Percentiles rank a stretch among this genome's conserved stretches.
These are phyloP conservation scores for Aspergillus proliferans DNA, from an alignment of 2,329 filamentous ascomycete genomes.

Conservation along the genomic window DNA sequence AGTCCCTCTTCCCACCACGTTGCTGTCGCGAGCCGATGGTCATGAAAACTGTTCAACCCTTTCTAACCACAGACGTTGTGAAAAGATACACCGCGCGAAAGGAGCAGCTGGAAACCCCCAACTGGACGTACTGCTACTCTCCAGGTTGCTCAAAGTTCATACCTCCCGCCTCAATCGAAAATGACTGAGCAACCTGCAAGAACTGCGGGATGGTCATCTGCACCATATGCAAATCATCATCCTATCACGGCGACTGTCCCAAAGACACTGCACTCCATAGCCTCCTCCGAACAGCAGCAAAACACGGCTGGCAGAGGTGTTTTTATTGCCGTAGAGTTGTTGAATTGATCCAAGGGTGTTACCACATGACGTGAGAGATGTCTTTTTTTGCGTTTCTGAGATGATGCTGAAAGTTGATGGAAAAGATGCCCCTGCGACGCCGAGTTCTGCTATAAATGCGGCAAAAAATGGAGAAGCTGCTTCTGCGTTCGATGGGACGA, in stretches of 20 bases:
- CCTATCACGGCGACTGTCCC: neutral
- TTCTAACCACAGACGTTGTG: neutral
- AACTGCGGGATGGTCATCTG: neutral
- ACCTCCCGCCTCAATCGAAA: neutral
- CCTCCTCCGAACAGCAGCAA: neutral
- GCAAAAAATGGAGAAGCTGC: neutral
- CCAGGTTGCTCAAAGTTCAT: neutral
- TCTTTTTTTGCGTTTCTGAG: neutral
- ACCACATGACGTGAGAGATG: no score
- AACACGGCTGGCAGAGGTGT: neutral
- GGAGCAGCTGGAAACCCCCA: neutral
- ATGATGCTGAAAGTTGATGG: neutral
- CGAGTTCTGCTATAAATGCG: neutral
- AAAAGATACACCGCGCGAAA: neutral
- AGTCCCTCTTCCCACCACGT: no score
- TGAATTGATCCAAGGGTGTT: no score
- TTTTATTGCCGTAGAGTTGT: neutral
- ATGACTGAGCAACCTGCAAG: neutral
- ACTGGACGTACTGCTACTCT: neutral
- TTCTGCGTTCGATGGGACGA: neutral
- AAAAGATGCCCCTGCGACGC: neutral
- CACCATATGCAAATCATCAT: neutral
- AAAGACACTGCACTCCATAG: neutral
- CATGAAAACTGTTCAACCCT: neutral
- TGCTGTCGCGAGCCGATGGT: neutral